Evolutionary conservation across 441 rosid genomes (phyloP).

Genomic region (Erysimum pusillum): DNA sequence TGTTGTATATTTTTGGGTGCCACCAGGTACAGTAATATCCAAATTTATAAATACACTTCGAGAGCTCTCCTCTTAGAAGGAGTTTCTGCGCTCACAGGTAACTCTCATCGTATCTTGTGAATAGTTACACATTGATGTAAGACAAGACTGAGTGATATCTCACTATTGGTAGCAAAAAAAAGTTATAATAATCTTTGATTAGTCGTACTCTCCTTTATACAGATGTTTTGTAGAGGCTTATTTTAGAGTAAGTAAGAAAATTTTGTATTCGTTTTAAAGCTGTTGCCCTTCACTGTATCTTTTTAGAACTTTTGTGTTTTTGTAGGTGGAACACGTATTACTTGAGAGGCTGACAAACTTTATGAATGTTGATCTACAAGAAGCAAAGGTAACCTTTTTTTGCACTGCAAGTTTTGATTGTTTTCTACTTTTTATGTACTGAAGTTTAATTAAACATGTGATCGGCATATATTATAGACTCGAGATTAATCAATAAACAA

Average conservation of each 20-base stretch:
- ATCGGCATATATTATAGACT: not conserved
- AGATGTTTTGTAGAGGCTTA: not conserved
- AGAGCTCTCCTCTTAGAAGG: slow-evolving; percentile 82
- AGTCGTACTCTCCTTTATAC: not conserved
- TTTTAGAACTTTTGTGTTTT: slow-evolving; percentile 1
- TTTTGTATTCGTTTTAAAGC: not conserved
- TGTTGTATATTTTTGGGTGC: slow-evolving; percentile 41
- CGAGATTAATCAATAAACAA: not conserved
- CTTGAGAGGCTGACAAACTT: slow-evolving; percentile 72
- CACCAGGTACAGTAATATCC: slow-evolving; percentile 77
- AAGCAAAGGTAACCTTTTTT: slow-evolving; percentile 63
- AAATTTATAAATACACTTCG: slow-evolving; percentile 78
- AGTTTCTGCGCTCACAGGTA: slow-evolving; percentile 89
- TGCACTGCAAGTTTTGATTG: slow-evolving; percentile 16
- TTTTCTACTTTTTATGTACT: slow-evolving; percentile 4
- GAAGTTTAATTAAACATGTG: not conserved
- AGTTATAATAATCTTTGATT: not conserved
- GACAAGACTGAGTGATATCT: not conserved
- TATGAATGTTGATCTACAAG: slow-evolving; percentile 75
- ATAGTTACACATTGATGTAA: not conserved
- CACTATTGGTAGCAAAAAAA: not conserved
- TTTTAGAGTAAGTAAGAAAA: not conserved
- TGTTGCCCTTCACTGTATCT: not conserved
- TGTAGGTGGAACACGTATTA: slow-evolving; percentile 82
- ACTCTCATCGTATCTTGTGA: slow-evolving; percentile 25